Evolutionary conservation across 2,329 filamentous ascomycete genomes (phyloP).

Genomic region (Cladosporium sp.): DNA sequence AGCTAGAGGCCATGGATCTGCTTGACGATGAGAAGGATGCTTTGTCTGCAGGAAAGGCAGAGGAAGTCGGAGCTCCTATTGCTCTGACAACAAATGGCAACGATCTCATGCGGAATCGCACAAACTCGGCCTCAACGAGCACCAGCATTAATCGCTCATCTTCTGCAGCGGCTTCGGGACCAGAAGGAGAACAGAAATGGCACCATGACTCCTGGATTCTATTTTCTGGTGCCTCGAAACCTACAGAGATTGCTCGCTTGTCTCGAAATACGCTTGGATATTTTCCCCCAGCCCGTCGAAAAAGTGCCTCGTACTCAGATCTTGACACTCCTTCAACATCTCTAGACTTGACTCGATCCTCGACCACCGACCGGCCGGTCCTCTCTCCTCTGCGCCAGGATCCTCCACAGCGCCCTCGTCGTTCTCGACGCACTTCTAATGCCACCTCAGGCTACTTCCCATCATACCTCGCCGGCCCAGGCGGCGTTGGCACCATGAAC

Average conservation of each 20-base stretch:
- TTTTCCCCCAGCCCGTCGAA: slow-evolving; percentile 86
- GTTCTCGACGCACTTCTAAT: slow-evolving; percentile 35
- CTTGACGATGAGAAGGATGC: slow-evolving; percentile 29
- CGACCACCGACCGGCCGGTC: slow-evolving; percentile 29
- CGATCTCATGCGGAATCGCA: slow-evolving; percentile 29
- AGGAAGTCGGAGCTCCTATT: slow-evolving; percentile 35
- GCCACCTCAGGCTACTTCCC: slow-evolving; percentile 37
- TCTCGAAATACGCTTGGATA: slow-evolving; percentile 78
- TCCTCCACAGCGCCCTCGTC: slow-evolving; percentile 36
- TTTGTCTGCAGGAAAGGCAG: slow-evolving; percentile 26
- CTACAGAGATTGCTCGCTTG: slow-evolving; percentile 82
- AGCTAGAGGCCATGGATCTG: slow-evolving; percentile 30
- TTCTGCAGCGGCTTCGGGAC: slow-evolving; percentile 32
- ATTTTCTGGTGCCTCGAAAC: slow-evolving; percentile 65
- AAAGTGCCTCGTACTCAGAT: slow-evolving; percentile 64
- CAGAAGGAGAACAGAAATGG: slow-evolving; percentile 66
- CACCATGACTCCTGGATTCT: slow-evolving; percentile 86
- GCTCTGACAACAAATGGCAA: slow-evolving; percentile 22
- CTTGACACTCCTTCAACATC: slow-evolving; percentile 65
- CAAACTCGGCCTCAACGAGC: slow-evolving; percentile 33
- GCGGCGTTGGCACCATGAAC: slow-evolving; percentile 79
- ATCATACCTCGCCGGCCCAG: slow-evolving; percentile 69
- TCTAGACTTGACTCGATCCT: slow-evolving; percentile 54
- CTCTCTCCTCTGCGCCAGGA: slow-evolving; percentile 33
- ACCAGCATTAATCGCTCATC: slow-evolving; percentile 32